Percentiles rank a stretch among this genome's conserved stretches.
These are phyloP conservation scores for Xylariales sp. DNA, from an alignment of 2,329 filamentous ascomycete species.

Conservation along the genomic window DNA sequence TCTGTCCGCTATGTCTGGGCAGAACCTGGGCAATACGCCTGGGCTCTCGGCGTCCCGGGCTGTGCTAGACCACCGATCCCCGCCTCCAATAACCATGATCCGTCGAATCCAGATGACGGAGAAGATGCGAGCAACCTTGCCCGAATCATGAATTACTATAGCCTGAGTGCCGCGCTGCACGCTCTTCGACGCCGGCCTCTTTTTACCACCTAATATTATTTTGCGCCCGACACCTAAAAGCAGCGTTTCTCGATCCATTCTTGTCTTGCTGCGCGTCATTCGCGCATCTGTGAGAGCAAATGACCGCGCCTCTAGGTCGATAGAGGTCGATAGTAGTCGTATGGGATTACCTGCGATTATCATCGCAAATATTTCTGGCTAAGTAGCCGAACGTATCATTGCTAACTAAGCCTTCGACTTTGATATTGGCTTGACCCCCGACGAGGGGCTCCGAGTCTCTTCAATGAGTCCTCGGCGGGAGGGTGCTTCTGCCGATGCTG, in stretches of 20 bases:
- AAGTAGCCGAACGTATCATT: not conserved
- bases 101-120: constrained; percentile 1
- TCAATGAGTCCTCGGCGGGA: constrained; percentile 26
- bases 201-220: constrained; percentile 4
- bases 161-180: not conserved
- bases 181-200: not conserved
- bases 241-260: not conserved
- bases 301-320: not conserved
- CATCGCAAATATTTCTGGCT: not conserved
- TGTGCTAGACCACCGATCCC: constrained; percentile 10
- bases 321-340: not conserved
- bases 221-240: not conserved
- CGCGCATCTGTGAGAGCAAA: constrained; percentile 8
- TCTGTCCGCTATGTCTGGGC: constrained; percentile 10
- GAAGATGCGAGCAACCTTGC: constrained; percentile 1
- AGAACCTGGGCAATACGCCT: constrained; percentile 9
- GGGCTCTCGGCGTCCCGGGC: constrained; percentile 13
- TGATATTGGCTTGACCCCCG: not conserved
- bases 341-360: not conserved
- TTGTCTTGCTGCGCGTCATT: not conserved
- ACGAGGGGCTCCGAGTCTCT: not conserved
- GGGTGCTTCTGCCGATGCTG: constrained; percentile 10
- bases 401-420: not conserved
- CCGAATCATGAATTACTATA: constrained; percentile 12
- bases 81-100: not conserved